These are phyloP conservation scores for Pelargonium nanum DNA, from an alignment of 345 rosid genomes.

Conservation along the genomic window DNA sequence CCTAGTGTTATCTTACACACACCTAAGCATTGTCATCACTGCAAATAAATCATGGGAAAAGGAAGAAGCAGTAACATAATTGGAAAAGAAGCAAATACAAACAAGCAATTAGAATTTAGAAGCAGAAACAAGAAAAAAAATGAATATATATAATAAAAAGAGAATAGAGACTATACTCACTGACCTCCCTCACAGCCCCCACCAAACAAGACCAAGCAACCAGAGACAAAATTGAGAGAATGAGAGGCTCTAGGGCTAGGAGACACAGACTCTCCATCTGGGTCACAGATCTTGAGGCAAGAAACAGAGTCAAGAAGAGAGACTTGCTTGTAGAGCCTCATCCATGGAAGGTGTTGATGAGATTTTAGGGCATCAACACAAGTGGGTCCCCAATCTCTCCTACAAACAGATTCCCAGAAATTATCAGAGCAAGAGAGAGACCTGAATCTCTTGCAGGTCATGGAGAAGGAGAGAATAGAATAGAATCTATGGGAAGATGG, in stretches of 20 bases:
- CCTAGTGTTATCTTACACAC: too few species aligned
- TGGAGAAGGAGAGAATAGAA: slow-evolving; percentile 54
- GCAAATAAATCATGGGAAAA: too few species aligned
- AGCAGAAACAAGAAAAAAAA: not conserved
- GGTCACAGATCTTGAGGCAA: slow-evolving; percentile 43
- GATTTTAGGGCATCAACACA: slow-evolving; percentile 52
- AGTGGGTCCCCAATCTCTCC: slow-evolving; percentile 61
- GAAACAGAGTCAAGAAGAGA: slow-evolving; percentile 46
- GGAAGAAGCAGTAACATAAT: too few species aligned
- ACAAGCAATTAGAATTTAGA: too few species aligned
- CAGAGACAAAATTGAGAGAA: slow-evolving; percentile 78
- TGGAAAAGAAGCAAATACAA: not conserved
- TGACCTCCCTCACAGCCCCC: slow-evolving; percentile 98
- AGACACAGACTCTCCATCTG: slow-evolving; percentile 23
- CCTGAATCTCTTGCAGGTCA: slow-evolving; percentile 60
- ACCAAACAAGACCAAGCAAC: slow-evolving; percentile 78
- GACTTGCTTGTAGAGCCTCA: slow-evolving; percentile 49
- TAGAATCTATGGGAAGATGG: slow-evolving; percentile 65
- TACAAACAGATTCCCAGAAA: slow-evolving; percentile 70
- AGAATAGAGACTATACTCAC: slow-evolving; percentile 8
- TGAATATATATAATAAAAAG: not conserved
- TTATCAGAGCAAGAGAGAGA: slow-evolving; percentile 41
- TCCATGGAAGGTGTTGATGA: slow-evolving; percentile 72
- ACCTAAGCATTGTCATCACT: too few species aligned
- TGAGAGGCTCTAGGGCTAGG: slow-evolving; percentile 90